Evolutionary conservation across 495 filamentous ascomycete genomes (phyloP), one percentile per base, ranked within the genome.

Genomic region (Collariella sp.): DNA sequence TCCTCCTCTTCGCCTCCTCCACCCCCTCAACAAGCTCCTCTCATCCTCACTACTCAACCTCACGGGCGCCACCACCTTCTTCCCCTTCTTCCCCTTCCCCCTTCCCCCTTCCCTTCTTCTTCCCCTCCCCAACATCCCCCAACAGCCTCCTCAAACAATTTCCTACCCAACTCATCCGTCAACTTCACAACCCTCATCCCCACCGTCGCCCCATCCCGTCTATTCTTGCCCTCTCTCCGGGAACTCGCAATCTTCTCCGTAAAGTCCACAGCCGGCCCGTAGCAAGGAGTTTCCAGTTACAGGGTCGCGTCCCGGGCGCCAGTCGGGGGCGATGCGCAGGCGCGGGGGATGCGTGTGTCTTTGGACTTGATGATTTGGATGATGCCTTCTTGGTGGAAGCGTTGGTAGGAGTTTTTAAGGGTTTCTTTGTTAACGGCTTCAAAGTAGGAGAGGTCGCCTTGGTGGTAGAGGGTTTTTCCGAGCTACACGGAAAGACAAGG

Each of bases 371-470:
- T 72, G 34, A 89, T 75, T 7, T 85, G 70, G 58, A 96, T 78
- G 51, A 96, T 95, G 15, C 89, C 89, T 59, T 96, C 91, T 63
- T 95, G 89, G 55, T 88, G 82, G 68, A 94, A 95, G 20, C 87
- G 83, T 55, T 83, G 76, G 69, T 88, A 95, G 2, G 88, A 84
- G 66, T 97, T 98, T 58, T 91, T 94, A 47, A 98, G 81, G 1
- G 89, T 91, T 66, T 97, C 90, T 53, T 95, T 96, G 74, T 97
- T 98, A 58, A 98, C 93, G 7, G 93, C 89, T 70, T 98, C 93
- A 59, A 96, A 96, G 67, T 98, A 97, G 20, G 83, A 88, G 23
- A 98, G 80, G 62, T 96, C 91, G 31, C 93, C 93, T 76, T 98
- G 93, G 67, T 97, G 90, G 64, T 96, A 98, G 7, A 98, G 74